phyloP scores from a whole-genome alignment of 768 basidiomycete species.

The Pleurotus platypus region DNA sequence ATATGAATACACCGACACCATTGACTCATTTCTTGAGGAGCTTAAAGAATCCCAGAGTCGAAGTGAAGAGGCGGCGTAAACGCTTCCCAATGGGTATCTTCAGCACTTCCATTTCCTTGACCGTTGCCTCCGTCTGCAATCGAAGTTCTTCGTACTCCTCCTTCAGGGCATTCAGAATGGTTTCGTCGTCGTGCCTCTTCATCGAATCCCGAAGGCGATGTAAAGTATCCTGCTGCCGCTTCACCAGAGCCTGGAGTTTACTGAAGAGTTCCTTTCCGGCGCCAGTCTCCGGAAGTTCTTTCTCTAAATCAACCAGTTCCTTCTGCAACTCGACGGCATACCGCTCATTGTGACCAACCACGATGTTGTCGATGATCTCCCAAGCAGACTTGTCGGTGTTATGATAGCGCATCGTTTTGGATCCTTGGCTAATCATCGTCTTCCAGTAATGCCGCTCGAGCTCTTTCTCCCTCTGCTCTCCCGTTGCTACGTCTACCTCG shows the following conservation, averaged over 20 bases:
- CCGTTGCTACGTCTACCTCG: slow-evolving; percentile 28
- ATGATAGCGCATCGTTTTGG: slow-evolving; percentile 30
- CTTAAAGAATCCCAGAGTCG: not conserved
- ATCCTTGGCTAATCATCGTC: slow-evolving; percentile 35
- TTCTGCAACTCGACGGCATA: slow-evolving; percentile 15
- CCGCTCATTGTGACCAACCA: slow-evolving; percentile 18
- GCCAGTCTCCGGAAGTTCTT: slow-evolving; percentile 31
- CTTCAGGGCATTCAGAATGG: not conserved
- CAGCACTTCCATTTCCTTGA: slow-evolving; percentile 6
- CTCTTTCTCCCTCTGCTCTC: slow-evolving; percentile 36
- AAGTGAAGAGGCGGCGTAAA: slow-evolving; percentile 3
- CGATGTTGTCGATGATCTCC: slow-evolving; percentile 21
- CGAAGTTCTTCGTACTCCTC: slow-evolving; percentile 10
- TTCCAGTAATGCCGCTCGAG: slow-evolving; percentile 41
- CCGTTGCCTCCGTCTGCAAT: slow-evolving; percentile 1
- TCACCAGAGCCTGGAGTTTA: slow-evolving; percentile 10
- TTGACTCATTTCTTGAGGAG: not conserved
- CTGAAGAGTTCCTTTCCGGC: slow-evolving; percentile 11
- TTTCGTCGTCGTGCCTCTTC: slow-evolving; percentile 1
- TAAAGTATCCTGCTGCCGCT: slow-evolving; percentile 11
- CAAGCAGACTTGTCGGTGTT: slow-evolving; percentile 15
- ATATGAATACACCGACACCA: too few relatives aligned
- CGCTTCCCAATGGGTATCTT: slow-evolving; percentile 10
- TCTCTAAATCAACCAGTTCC: slow-evolving; percentile 16
- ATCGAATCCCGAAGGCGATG: slow-evolving; percentile 2